A percentile compares a stretch with the other conserved stretches of the same genome.
phyloP scores from a whole-genome alignment of 129 eudicot species.

The Calendula officinalis region DNA sequence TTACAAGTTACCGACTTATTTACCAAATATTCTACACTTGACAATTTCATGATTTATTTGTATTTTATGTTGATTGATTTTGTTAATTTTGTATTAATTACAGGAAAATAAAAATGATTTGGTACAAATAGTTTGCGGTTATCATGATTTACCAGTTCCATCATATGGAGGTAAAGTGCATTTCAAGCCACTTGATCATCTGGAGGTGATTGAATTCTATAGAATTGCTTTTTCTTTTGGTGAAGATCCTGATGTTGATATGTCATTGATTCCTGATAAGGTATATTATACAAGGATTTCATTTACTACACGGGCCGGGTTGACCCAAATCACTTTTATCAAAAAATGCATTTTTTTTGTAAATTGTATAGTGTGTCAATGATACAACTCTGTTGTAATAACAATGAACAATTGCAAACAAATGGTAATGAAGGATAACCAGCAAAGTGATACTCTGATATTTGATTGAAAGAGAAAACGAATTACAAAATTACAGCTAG shows the following conservation, averaged over 20 bases:
- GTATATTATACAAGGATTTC: constrained; percentile 22
- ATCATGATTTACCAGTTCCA: constrained; percentile 67
- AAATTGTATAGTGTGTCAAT: no score
- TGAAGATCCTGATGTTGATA: constrained; percentile 27
- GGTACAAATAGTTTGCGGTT: constrained; percentile 74
- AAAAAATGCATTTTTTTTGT: no score
- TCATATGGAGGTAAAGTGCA: constrained; percentile 62
- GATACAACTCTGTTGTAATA: no score
- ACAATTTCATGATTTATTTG: constrained; percentile 3
- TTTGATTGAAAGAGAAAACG: no score
- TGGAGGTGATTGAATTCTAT: constrained; percentile 59
- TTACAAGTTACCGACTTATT: no score
- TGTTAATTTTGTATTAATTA: background rate
- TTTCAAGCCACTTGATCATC: constrained; percentile 92
- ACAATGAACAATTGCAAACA: no score
- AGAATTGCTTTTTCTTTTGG: constrained; percentile 66
- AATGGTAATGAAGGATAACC: no score
- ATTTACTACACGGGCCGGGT: background rate
- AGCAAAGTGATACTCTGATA: no score
- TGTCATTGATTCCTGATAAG: constrained; percentile 48
- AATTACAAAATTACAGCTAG: no score
- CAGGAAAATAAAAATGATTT: constrained; percentile 77
- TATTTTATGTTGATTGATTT: constrained; percentile 13
- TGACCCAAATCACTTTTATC: no score
- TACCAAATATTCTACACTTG: no score